These are phyloP conservation scores for Monosporascus sp. DNA, from an alignment of 2,329 filamentous ascomycete species.

Conservation along the genomic window DNA sequence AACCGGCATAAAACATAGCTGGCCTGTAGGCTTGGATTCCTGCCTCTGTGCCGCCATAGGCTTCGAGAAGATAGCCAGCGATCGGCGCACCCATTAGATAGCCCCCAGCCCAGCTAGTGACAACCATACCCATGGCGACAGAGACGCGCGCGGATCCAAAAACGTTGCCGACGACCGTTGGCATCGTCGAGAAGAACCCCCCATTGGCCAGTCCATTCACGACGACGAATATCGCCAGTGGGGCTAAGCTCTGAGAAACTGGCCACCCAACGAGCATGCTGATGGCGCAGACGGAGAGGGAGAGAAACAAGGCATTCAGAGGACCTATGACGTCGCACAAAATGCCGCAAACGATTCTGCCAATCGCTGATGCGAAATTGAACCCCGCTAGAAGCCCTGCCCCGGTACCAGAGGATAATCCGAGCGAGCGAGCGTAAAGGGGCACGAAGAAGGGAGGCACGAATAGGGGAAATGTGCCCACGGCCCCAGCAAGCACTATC, in stretches of 20 bases:
- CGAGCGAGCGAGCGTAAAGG: constrained; percentile 52
- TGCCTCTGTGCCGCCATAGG: constrained; percentile 36
- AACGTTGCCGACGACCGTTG: constrained; percentile 55
- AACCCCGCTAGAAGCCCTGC: constrained; percentile 57
- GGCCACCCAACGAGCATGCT: constrained; percentile 61
- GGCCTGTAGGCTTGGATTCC: constrained; percentile 51
- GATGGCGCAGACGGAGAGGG: constrained; percentile 46
- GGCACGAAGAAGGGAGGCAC: constrained; percentile 52
- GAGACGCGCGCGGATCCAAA: constrained; percentile 52
- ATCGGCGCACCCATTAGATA: constrained; percentile 59
- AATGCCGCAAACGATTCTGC: constrained; percentile 50
- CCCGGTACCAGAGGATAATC: constrained; percentile 46
- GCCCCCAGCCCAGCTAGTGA: constrained; percentile 56
- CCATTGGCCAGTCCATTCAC: constrained; percentile 58
- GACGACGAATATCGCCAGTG: constrained; percentile 51
- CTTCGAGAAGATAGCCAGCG: constrained; percentile 53
- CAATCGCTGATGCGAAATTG: constrained; percentile 55
- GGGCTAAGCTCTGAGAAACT: constrained; percentile 47
- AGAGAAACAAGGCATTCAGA: constrained; percentile 48
- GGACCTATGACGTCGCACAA: constrained; percentile 50
- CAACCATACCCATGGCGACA: constrained; percentile 57
- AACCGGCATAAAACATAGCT: constrained; percentile 59
- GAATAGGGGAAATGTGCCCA: constrained; percentile 56
- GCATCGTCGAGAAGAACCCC: constrained; percentile 60
- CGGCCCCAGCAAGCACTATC: constrained; percentile 48